Conservation (phyloP, 148 eudicot genomes). For the Silene latifolia region DNA sequence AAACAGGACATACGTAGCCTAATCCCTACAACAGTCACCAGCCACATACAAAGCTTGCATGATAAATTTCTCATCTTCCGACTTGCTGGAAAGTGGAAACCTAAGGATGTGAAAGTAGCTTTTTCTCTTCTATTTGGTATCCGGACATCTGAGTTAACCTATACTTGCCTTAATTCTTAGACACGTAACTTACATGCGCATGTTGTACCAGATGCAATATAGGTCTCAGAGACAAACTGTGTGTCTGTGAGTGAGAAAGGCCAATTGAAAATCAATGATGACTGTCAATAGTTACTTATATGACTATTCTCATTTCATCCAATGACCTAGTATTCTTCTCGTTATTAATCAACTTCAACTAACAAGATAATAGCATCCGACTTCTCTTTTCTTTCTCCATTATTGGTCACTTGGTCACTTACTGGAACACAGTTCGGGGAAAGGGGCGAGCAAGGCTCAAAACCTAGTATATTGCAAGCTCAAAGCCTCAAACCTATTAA, state of each 20-base stretch:
- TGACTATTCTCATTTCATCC: neutral
- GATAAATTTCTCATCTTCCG: neutral
- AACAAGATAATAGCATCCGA: neutral
- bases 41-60: neutral
- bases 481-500: slow-evolving; percentile 1
- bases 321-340: neutral
- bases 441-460: neutral
- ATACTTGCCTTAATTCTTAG: no score
- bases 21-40: neutral
- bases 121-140: no score
- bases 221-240: neutral
- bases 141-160: no score
- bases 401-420: neutral
- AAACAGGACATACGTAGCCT: neutral
- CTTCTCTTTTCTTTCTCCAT: neutral
- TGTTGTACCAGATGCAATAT: no score
- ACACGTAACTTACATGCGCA: neutral
- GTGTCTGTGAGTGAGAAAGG: neutral
- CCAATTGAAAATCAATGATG: no score
- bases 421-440: neutral
- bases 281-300: neutral
- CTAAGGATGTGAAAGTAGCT: no score
- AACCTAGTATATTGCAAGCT: neutral
- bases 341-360: neutral
- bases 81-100: no score